These are phyloP conservation scores for Pseudogymnoascus sp. DNA, from an alignment of 2,329 filamentous ascomycete genomes.

Conservation along the genomic window DNA sequence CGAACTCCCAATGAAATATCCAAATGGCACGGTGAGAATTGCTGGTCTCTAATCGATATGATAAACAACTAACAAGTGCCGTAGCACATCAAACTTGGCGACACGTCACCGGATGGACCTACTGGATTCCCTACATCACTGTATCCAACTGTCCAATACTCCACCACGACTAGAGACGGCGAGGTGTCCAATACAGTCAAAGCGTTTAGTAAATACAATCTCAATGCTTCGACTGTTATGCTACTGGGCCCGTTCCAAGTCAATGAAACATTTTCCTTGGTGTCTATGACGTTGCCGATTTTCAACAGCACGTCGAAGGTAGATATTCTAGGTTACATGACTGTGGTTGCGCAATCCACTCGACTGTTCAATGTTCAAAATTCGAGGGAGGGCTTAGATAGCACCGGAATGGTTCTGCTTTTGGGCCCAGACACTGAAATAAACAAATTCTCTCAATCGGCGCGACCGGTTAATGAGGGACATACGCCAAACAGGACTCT, in stretches of 20 bases:
- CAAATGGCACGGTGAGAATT: slow-evolving; percentile 41
- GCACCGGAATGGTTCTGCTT: slow-evolving; percentile 62
- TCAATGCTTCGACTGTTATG: slow-evolving; percentile 49
- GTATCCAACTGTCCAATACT: slow-evolving; percentile 73
- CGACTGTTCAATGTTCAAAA: slow-evolving; percentile 55
- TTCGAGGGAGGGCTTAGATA: slow-evolving; percentile 62
- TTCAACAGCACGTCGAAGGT: slow-evolving; percentile 54
- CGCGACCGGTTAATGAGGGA: slow-evolving; percentile 41
- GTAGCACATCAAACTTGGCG: slow-evolving; percentile 43
- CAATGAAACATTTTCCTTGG: slow-evolving; percentile 62
- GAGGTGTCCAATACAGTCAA: neutral
- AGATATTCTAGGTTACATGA: slow-evolving; percentile 76
- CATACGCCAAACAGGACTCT: slow-evolving; percentile 33
- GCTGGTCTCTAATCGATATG: neutral
- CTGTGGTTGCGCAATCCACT: slow-evolving; percentile 62
- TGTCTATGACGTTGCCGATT: slow-evolving; percentile 77
- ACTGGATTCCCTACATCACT: slow-evolving; percentile 64
- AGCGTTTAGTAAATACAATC: slow-evolving; percentile 27
- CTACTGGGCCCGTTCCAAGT: slow-evolving; percentile 68
- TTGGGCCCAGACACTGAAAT: slow-evolving; percentile 59
- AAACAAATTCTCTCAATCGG: slow-evolving; percentile 52
- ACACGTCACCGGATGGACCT: slow-evolving; percentile 37
- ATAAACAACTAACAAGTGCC: neutral
- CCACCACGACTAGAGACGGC: slow-evolving; percentile 2
- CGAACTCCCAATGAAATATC: slow-evolving; percentile 51